These are phyloP conservation scores for Aspergillus oerlinghausenensis DNA, from an alignment of 2,329 filamentous ascomycete genomes.

Conservation along the genomic window DNA sequence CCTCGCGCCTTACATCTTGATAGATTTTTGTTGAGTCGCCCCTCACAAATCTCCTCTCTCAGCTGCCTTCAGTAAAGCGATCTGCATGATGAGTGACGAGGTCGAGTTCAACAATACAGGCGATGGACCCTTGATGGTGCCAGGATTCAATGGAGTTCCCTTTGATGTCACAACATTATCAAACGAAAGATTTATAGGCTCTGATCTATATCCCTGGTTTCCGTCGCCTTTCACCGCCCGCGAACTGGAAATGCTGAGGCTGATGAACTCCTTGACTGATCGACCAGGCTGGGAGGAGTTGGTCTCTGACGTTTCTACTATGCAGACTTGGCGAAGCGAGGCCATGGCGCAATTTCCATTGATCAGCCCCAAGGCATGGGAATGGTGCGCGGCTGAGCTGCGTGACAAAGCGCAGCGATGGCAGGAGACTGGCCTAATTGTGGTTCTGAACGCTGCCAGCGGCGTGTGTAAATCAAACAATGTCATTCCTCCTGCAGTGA, in stretches of 20 bases:
- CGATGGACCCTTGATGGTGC: not conserved
- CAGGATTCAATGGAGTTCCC: not conserved
- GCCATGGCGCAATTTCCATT: conserved; percentile 1
- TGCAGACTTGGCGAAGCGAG: conserved; percentile 5
- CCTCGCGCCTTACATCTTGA: not conserved
- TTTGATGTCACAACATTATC: not conserved
- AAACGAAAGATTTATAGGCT: not conserved
- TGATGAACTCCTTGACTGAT: conserved; percentile 8
- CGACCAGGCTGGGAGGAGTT: conserved; percentile 3
- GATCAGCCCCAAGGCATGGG: conserved; percentile 12
- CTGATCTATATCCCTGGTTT: not conserved
- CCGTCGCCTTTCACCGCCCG: conserved; percentile 3
- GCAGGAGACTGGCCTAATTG: conserved; percentile 1
- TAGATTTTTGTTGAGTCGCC: not conserved
- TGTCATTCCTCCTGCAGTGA: not conserved
- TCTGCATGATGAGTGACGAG: not conserved
- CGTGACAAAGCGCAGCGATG: conserved; percentile 9
- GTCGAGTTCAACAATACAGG: not conserved
- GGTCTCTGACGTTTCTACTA: not conserved
- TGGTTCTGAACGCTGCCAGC: conserved; percentile 11
- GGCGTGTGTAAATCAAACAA: conserved; percentile 5
- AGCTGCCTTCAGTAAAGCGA: not conserved
- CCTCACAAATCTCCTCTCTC: not conserved
- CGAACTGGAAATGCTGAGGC: conserved; percentile 5
- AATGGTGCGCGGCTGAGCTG: conserved; percentile 10